phyloP scores from a whole-genome alignment of 2,329 filamentous ascomycete genomes.

The Hymenoscyphus fraxineus region DNA sequence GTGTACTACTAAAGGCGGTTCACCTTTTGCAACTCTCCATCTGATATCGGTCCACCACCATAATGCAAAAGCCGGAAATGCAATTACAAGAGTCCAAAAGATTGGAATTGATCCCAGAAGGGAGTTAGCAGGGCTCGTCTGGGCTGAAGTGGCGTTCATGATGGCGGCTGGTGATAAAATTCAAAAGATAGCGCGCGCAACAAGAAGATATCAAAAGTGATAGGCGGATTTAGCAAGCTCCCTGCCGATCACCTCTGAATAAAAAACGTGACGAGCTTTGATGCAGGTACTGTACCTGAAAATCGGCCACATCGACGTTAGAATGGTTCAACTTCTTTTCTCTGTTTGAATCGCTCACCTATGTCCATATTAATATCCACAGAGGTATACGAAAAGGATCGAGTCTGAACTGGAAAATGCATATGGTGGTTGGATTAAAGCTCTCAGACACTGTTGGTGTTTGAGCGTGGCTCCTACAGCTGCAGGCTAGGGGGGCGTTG shows the following conservation, averaged over 20 bases:
- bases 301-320: not conserved
- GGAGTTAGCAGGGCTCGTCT: not conserved
- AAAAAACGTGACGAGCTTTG: not conserved
- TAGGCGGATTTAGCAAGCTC: not conserved
- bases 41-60: slow-evolving; percentile 14
- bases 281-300: not conserved
- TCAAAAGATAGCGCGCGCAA: not conserved
- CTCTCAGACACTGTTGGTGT: not conserved
- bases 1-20: slow-evolving; percentile 19
- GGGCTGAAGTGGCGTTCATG: slow-evolving; percentile 1
- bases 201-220: not conserved
- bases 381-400: not conserved
- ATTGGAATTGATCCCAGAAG: not conserved
- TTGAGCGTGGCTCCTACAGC: not conserved
- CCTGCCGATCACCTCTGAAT: not conserved
- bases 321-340: not conserved
- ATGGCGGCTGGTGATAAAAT: not conserved
- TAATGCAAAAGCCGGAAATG: slow-evolving; percentile 8
- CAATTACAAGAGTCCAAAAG: slow-evolving; percentile 5
- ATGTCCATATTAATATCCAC: not conserved
- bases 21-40: slow-evolving; percentile 13
- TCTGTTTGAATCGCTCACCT: not conserved
- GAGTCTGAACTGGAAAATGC: not conserved
- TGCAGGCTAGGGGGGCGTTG: not conserved
- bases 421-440: not conserved